Percentiles rank a stretch among this genome's conserved stretches.
These are phyloP conservation scores for Seiridium cupressi DNA, from an alignment of 2,329 filamentous ascomycete species.

Conservation along the genomic window DNA sequence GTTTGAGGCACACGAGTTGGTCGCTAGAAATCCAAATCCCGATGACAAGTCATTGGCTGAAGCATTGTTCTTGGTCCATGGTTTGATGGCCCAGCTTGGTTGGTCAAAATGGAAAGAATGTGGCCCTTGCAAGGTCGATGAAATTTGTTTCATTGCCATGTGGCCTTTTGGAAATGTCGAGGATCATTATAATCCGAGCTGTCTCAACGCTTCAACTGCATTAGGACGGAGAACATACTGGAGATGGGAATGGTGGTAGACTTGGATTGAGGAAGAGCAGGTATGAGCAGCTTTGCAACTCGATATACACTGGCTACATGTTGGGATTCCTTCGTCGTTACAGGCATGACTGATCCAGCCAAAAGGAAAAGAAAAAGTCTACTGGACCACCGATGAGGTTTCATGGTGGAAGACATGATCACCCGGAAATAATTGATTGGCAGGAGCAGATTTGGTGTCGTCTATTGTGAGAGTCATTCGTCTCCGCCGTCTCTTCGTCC, in stretches of 20 bases:
- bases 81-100: conserved; percentile 24
- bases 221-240: neutral
- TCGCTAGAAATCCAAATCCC: conserved; percentile 16
- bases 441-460: no score
- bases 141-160: conserved; percentile 37
- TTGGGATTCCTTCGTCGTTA: neutral
- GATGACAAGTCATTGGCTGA: conserved; percentile 8
- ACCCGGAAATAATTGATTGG: no score
- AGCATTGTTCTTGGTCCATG: conserved; percentile 5
- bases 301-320: neutral
- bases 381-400: no score
- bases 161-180: conserved; percentile 32
- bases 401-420: no score
- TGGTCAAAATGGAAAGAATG: conserved; percentile 36
- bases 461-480: no score
- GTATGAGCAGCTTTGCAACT: neutral
- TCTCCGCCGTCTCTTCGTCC: no score
- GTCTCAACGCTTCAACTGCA: conserved; percentile 13
- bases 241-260: neutral
- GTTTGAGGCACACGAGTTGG: conserved; percentile 23
- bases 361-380: no score
- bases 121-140: conserved; percentile 24
- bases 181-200: conserved; percentile 28
- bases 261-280: neutral
- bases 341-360: no score